phyloP scores from a whole-genome alignment of 2,329 filamentous ascomycete species.

The Akanthomyces uredinophilus region DNA sequence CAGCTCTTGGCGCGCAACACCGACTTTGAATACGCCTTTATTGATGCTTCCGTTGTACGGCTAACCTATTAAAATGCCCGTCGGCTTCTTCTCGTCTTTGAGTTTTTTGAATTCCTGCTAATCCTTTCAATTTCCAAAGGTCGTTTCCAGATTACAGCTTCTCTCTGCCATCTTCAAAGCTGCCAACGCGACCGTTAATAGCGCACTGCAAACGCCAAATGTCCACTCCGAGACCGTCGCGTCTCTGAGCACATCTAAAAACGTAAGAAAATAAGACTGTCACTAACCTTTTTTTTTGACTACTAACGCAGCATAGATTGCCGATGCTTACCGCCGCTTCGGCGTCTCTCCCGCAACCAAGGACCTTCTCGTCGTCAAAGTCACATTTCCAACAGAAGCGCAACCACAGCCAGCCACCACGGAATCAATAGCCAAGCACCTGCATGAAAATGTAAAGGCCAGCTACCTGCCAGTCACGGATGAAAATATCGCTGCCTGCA shows the following conservation, averaged over 20 bases:
- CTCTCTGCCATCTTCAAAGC: slow-evolving; percentile 73
- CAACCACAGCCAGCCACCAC: slow-evolving; percentile 39
- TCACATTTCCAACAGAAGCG: slow-evolving; percentile 49
- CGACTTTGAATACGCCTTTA: slow-evolving; percentile 87
- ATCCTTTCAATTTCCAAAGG: slow-evolving; percentile 27
- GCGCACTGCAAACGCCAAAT: slow-evolving; percentile 69
- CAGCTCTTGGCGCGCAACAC: slow-evolving; percentile 82
- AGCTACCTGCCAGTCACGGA: slow-evolving; percentile 56
- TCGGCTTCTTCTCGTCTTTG: too few relatives aligned
- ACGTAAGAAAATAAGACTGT: slow-evolving; percentile 44
- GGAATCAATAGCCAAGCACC: slow-evolving; percentile 51
- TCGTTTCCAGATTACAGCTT: slow-evolving; percentile 67
- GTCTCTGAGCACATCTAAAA: slow-evolving; percentile 74
- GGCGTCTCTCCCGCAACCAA: slow-evolving; percentile 69
- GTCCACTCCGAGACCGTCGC: slow-evolving; percentile 87
- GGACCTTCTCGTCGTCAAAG: slow-evolving; percentile 74
- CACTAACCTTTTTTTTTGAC: not conserved
- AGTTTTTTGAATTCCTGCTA: not conserved
- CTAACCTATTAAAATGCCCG: not conserved
- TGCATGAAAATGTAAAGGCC: slow-evolving; percentile 59
- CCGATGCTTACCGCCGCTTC: slow-evolving; percentile 84
- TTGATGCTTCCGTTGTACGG: slow-evolving; percentile 73
- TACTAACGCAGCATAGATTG: slow-evolving; percentile 56
- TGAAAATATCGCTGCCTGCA: slow-evolving; percentile 49
- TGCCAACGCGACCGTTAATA: slow-evolving; percentile 58